Percentiles rank a stretch among this genome's conserved stretches.
phyloP scores from a whole-genome alignment of 495 filamentous ascomycete species.

The Clavariopsis aquatica region DNA sequence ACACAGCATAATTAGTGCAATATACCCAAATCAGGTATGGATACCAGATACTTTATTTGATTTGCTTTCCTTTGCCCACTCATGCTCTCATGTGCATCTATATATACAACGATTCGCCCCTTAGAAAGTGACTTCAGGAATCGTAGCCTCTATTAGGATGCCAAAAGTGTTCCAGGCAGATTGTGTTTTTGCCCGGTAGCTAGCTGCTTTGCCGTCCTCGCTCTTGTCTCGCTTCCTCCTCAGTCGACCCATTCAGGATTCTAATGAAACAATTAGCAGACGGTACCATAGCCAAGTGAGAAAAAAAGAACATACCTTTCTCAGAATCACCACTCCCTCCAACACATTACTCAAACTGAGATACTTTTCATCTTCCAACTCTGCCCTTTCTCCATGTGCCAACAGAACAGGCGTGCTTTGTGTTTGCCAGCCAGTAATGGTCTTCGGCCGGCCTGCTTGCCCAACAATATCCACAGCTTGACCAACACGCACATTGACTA shows the following conservation, averaged over 20 bases:
- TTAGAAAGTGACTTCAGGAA: neutral
- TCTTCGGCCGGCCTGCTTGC: constrained; percentile 95
- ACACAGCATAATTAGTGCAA: too few relatives aligned
- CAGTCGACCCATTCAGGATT: constrained; percentile 39
- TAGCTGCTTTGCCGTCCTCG: neutral
- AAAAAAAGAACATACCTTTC: constrained; percentile 69
- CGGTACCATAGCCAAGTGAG: neutral
- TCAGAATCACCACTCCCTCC: constrained; percentile 92
- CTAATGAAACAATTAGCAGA: constrained; percentile 22
- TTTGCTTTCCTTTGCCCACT: neutral
- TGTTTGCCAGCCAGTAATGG: constrained; percentile 99
- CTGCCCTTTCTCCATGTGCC: constrained; percentile 89
- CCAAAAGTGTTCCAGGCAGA: constrained; percentile 9
- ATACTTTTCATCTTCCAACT: constrained; percentile 97
- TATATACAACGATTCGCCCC: constrained; percentile 26
- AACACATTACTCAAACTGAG: constrained; percentile 84
- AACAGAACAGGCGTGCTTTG: constrained; percentile 96
- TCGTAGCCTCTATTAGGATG: constrained; percentile 35
- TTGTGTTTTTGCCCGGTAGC: neutral
- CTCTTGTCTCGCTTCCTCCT: neutral
- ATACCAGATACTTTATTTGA: neutral
- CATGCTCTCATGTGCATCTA: constrained; percentile 17
- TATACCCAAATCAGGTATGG: neutral
- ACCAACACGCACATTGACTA: constrained; percentile 93
- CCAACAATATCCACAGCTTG: constrained; percentile 98